A percentile compares a stretch with the other conserved stretches of the same genome.
These are phyloP conservation scores for Brassica cretica DNA, from an alignment of 345 rosid genomes.

Conservation along the genomic window DNA sequence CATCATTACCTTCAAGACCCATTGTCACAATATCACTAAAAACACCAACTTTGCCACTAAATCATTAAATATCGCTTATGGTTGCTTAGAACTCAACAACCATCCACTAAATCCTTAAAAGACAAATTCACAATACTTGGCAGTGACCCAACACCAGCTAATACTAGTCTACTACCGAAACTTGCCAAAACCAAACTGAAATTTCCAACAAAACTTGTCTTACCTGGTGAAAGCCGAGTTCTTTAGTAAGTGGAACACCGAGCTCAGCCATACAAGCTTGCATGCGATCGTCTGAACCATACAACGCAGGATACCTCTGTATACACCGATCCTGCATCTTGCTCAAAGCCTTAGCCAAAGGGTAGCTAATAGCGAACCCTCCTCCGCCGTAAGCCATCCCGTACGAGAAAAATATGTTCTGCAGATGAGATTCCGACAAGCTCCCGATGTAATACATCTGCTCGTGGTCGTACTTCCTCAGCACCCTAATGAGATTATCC, in stretches of 20 bases:
- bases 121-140: background rate
- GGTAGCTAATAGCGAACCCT: conserved; percentile 91
- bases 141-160: background rate
- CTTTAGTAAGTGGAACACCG: conserved; percentile 96
- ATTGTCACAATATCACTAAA: conserved; percentile 17
- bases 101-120: background rate
- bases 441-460: conserved; percentile 92
- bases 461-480: conserved; percentile 81
- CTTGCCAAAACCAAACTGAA: background rate
- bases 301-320: conserved; percentile 81
- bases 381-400: conserved; percentile 99
- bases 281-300: conserved; percentile 96
- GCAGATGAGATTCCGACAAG: conserved; percentile 90
- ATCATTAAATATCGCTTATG: background rate
- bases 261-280: conserved; percentile 99
- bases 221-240: conserved; percentile 97
- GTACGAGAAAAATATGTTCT: conserved; percentile 89
- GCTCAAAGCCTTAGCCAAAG: conserved; percentile 76
- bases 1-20: background rate
- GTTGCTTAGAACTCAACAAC: background rate
- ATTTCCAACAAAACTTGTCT: background rate
- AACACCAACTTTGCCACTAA: background rate
- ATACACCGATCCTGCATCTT: conserved; percentile 91
- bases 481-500: conserved; percentile 72
- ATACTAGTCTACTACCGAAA: background rate